A percentile compares a stretch with the other conserved stretches of the same genome.
Evolutionary conservation across 371 early-diverging fungal species (phyloP).

Genomic region (Zychaea mexicana): DNA sequence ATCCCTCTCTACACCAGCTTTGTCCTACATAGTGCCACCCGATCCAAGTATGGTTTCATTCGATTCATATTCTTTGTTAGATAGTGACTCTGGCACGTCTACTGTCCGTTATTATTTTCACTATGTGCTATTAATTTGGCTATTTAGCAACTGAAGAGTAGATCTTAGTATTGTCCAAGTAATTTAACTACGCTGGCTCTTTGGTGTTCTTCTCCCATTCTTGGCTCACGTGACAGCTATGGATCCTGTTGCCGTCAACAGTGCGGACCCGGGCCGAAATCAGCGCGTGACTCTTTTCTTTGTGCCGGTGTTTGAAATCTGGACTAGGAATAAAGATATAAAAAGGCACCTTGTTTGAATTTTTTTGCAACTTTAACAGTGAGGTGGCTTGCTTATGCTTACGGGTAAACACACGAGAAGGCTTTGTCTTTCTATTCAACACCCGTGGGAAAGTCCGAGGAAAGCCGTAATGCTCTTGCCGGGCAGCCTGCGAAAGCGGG

Average conservation of each 20-base stretch:
- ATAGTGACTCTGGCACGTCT: too few species aligned
- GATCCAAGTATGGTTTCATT: too few species aligned
- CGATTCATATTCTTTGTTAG: too few species aligned
- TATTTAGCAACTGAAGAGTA: too few species aligned
- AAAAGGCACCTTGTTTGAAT: background rate
- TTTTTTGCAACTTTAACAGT: slow-evolving; percentile 21
- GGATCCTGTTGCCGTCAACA: background rate
- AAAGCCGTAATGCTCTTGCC: slow-evolving; percentile 52
- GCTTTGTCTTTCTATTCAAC: slow-evolving; percentile 28
- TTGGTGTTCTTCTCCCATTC: too few species aligned
- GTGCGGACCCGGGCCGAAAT: background rate
- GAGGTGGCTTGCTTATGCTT: slow-evolving; percentile 53
- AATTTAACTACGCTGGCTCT: too few species aligned
- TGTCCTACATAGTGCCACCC: too few species aligned
- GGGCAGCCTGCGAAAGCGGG: slow-evolving; percentile 45
- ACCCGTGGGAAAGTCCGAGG: slow-evolving; percentile 59
- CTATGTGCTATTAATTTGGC: too few species aligned
- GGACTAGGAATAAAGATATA: background rate
- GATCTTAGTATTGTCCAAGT: too few species aligned
- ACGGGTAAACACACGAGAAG: slow-evolving; percentile 56
- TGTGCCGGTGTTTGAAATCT: background rate
- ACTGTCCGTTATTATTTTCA: too few species aligned
- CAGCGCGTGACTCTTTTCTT: background rate
- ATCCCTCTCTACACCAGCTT: too few species aligned
- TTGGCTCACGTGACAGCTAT: too few species aligned